phyloP scores from a whole-genome alignment of 2,329 filamentous ascomycete species.

The Albophoma yamanashiensis region DNA sequence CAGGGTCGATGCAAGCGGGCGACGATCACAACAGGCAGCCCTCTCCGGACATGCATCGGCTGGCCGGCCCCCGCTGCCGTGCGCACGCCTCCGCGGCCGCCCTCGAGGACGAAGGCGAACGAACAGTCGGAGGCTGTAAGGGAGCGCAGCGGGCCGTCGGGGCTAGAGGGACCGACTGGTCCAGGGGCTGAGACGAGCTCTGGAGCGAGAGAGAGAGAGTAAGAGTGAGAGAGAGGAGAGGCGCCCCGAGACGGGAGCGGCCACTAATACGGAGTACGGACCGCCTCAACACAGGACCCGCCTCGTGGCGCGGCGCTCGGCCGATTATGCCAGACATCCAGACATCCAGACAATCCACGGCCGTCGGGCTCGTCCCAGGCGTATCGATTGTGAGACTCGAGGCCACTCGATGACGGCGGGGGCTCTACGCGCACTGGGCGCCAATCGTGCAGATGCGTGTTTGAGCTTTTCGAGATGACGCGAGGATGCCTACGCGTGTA shows the following conservation, averaged over 20 bases:
- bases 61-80: neutral
- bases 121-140: neutral
- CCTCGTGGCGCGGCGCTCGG: no score
- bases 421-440: neutral
- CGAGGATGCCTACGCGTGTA: no score
- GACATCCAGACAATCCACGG: no score
- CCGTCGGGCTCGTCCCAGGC: no score
- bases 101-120: neutral
- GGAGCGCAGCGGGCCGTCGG: neutral
- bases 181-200: neutral
- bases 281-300: neutral
- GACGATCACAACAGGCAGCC: neutral
- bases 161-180: neutral
- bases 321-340: neutral
- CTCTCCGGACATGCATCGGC: neutral
- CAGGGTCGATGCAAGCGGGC: neutral
- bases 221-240: no score
- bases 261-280: neutral
- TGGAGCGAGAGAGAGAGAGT: neutral
- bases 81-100: neutral
- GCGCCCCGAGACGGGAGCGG: neutral
- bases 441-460: neutral
- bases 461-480: no score
- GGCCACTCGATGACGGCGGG: neutral
- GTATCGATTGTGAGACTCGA: neutral